phyloP scores from a whole-genome alignment of 2,329 filamentous ascomycete genomes.

The Exophiala oligosperma region DNA sequence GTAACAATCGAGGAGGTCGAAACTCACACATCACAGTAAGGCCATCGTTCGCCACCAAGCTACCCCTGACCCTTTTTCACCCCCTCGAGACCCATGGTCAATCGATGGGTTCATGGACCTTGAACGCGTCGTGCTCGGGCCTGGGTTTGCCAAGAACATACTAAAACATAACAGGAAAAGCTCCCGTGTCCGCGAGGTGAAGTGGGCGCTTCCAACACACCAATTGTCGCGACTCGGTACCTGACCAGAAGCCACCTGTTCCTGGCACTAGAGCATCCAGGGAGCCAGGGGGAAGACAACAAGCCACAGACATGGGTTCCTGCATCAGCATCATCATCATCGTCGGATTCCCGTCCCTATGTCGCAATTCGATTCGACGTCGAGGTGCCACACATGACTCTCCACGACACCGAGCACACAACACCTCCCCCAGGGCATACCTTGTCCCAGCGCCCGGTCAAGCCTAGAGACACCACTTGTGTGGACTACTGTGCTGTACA shows the following conservation, averaged over 20 bases:
- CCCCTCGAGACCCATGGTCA: background rate
- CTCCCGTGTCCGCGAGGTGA: background rate
- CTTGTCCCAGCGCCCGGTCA: background rate
- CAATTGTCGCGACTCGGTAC: constrained; percentile 5
- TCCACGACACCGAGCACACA: background rate
- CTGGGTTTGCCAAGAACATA: background rate
- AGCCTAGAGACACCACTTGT: too few relatives aligned
- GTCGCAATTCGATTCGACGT: constrained; percentile 8
- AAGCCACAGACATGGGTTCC: constrained; percentile 8
- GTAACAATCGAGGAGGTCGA: too few relatives aligned
- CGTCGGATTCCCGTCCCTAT: background rate
- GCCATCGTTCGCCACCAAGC: too few relatives aligned
- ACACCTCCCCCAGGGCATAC: background rate
- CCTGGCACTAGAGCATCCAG: constrained; percentile 5
- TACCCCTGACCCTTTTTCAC: too few relatives aligned
- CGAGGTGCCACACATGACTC: constrained; percentile 1
- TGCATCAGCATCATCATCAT: background rate
- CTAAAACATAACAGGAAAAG: background rate
- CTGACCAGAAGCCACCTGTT: constrained; percentile 2
- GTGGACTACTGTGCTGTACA: too few relatives aligned
- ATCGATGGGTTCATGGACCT: background rate
- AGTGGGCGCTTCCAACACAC: background rate
- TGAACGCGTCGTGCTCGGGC: background rate
- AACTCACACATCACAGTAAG: too few relatives aligned
- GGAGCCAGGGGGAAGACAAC: constrained; percentile 5